Evolutionary conservation across 352 stramenopile genomes (phyloP), one percentile per base, ranked within the genome.

Genomic region (Phytophthora sp.): DNA sequence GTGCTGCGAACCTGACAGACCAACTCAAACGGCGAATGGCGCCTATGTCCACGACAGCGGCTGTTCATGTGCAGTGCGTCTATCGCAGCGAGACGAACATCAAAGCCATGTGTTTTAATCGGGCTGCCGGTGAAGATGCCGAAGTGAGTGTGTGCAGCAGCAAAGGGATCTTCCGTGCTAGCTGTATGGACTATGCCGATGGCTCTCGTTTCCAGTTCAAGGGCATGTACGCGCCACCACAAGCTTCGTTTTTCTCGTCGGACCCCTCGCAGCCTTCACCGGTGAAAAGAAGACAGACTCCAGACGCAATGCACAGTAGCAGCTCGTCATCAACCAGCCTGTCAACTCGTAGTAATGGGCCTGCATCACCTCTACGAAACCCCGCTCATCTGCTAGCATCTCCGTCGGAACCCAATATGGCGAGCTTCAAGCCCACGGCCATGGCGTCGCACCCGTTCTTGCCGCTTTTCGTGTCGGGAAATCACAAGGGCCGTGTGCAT

Each of bases 71-170:
- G 1, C 74, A 88, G 7, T 89, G 82, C 27, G 88, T 93, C 35
- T 95, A 96, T 61, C 71, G 82, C 21, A 91, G 82, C 44, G 84
- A 96, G 27, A 90, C 86, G 4, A 87, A 84, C 23, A 92, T 96
- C 53, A 93, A 93, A 74, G 84, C 76, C 24, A 87, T 96, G 57
- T 93, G 85, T 50, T 89, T 94, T 42, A 96, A 96, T 59, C 74
- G 55, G 27, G 74, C 84, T 13, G 79, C 69, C 1, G 80, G 88
- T 3, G 69, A 75, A 36, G 71, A 79, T 18, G 45, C 77, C 0
- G 86, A 93, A 71, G 76, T 94, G 56, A 84, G 89, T 41, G 61
- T 93, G 18, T 94, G 84, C 44, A 88, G 79, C 31, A 91, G 71
- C 52, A 92, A 91, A 57, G 84, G 81, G 1, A 91, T 94, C 21